Evolutionary conservation across 2,329 filamentous ascomycete genomes (phyloP).

Genomic region (Pseudodiploospora longispora): DNA sequence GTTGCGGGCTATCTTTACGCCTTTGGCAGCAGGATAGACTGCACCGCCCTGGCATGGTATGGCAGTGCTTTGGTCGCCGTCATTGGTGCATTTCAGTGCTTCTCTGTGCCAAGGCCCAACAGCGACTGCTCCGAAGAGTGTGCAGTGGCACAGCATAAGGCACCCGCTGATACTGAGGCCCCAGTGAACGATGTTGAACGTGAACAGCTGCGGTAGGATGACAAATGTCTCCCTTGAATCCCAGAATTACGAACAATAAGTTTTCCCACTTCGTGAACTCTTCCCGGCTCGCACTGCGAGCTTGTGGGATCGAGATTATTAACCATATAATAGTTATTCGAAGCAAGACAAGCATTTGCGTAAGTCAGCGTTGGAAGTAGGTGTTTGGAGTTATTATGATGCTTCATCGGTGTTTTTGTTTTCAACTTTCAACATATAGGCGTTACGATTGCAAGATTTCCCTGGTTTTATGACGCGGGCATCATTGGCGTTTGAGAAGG

Average conservation of each 20-base stretch:
- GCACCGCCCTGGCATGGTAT: constrained; percentile 57
- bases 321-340: too few relatives aligned
- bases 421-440: too few relatives aligned
- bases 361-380: too few relatives aligned
- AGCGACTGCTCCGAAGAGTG: constrained; percentile 22
- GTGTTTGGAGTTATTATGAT: too few relatives aligned
- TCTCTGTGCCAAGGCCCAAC: constrained; percentile 36
- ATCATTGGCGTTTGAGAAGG: constrained; percentile 3
- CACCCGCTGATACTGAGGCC: constrained; percentile 21
- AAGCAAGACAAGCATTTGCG: too few relatives aligned
- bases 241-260: too few relatives aligned
- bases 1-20: constrained; percentile 56
- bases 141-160: constrained; percentile 12
- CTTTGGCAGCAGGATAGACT: constrained; percentile 49
- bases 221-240: too few relatives aligned
- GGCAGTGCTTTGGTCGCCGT: constrained; percentile 49
- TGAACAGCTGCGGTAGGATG: neutral
- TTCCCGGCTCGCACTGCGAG: too few relatives aligned
- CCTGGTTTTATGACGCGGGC: neutral
- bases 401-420: too few relatives aligned
- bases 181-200: constrained; percentile 19
- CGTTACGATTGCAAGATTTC: neutral
- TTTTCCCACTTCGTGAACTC: too few relatives aligned
- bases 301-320: too few relatives aligned
- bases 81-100: constrained; percentile 52